Conservation (phyloP, 305 asterid genomes). For the Fraxinus sp. region DNA sequence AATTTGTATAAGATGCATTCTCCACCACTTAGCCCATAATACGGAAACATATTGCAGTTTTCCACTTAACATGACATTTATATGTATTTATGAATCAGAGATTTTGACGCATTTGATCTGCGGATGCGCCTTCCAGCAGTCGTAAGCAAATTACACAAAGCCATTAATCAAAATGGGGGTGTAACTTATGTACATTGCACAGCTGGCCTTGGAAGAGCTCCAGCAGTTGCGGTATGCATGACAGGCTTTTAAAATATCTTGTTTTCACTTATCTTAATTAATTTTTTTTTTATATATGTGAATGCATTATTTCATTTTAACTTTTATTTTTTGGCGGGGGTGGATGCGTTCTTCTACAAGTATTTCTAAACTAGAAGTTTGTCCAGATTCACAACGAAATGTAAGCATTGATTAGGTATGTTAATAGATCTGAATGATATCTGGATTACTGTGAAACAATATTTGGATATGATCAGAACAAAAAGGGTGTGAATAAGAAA, state of each 20-base stretch:
- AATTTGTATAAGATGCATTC: not conserved
- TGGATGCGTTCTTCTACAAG: not conserved
- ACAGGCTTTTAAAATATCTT: conserved; percentile 15
- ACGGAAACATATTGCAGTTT: not conserved
- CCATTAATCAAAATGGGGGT: conserved; percentile 69
- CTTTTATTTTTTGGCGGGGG: not conserved
- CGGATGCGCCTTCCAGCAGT: conserved; percentile 85
- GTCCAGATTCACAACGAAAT: not conserved
- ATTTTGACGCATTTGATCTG: conserved; percentile 90
- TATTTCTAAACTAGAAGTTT: not conserved
- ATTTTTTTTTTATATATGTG: not conserved
- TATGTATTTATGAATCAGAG: conserved; percentile 51
- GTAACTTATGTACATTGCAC: conserved; percentile 94
- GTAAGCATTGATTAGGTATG: not conserved
- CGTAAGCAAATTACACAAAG: conserved; percentile 71
- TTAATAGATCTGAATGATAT: not conserved
- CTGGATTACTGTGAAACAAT: not conserved
- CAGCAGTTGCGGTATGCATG: conserved; percentile 75
- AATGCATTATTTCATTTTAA: not conserved
- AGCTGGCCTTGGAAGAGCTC: conserved; percentile 99
- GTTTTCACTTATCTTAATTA: not conserved
- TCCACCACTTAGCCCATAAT: not conserved
- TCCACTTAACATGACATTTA: conserved; percentile 6
- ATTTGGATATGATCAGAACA: not conserved
- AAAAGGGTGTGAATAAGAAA: not conserved